These are phyloP conservation scores for Collybia sordida DNA, from an alignment of 768 basidiomycete genomes.

Conservation along the genomic window DNA sequence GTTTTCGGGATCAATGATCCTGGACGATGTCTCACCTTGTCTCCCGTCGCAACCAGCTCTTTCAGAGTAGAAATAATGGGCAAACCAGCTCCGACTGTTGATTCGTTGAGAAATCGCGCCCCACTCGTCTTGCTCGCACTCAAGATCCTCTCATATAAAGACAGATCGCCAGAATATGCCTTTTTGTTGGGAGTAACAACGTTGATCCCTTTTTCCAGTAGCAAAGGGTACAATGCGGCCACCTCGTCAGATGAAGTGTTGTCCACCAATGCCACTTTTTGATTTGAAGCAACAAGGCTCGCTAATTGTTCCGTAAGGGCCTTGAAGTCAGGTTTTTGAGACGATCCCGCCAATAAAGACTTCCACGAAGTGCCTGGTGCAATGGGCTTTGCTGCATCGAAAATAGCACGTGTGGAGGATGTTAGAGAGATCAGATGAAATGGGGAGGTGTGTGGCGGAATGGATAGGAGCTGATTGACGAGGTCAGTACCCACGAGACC, in stretches of 20 bases:
- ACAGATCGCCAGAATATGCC: constrained; percentile 75
- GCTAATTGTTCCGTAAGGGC: constrained; percentile 45
- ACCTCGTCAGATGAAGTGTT: constrained; percentile 87
- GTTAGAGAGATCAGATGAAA: constrained; percentile 70
- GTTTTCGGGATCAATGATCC: neutral
- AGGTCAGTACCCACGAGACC: constrained; percentile 93
- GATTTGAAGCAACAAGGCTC: constrained; percentile 42
- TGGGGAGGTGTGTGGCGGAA: constrained; percentile 51
- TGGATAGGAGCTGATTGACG: constrained; percentile 73
- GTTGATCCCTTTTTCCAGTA: constrained; percentile 76
- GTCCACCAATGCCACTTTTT: constrained; percentile 76
- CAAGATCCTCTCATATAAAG: constrained; percentile 69
- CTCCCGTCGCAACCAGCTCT: constrained; percentile 89
- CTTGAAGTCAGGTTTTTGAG: constrained; percentile 49
- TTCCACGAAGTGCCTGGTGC: constrained; percentile 38
- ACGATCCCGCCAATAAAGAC: constrained; percentile 32
- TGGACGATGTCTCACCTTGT: constrained; percentile 56
- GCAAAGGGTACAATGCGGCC: constrained; percentile 77
- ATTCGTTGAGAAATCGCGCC: constrained; percentile 78
- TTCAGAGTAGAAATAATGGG: constrained; percentile 91
- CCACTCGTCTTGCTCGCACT: constrained; percentile 55
- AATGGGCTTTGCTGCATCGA: constrained; percentile 43
- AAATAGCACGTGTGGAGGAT: constrained; percentile 63
- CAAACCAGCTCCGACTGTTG: constrained; percentile 94
- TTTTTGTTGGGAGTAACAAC: constrained; percentile 99